Base-by-base conservation (phyloP, 495 filamentous ascomycete genomes). In the Podospora pseudoanserina region DNA sequence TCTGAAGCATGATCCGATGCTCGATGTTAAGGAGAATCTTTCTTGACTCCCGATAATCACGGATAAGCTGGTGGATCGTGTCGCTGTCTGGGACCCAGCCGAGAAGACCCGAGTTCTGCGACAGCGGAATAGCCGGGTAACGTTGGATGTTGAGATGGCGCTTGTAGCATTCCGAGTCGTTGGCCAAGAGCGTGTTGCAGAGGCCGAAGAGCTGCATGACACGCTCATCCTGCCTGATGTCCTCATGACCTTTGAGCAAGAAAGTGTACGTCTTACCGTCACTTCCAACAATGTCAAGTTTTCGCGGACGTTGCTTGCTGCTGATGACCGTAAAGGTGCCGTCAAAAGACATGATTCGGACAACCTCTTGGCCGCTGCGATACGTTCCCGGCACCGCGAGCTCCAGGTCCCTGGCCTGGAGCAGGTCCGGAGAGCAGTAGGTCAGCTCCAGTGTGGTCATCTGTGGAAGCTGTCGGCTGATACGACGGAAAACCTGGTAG, bases 81-180 rank as follows among this genome's bases (percentile, higher is more conserved):
- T 99, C 95, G 76, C 91, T 96, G 80, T 99, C 97, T 7, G 90
- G 94, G n/a, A 99, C 94, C 92, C 93, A 99, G 59, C 95, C 94
- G 16, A 97, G 80, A 0, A 98, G 84, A 81, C 95, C 95, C 54
- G 96, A 98, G 73, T 92, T 94, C 67, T 97, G 96, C 6, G 96
- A 98, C 60, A 99, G 82, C 0, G 95, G 95, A 72, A 97, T 97
- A 28, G 93, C 95, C 0, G 95, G 90, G 79, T 94, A 98, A 74
- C 91, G 87, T 71, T 97, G 93, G 68, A 99, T 97, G 66, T 92
- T 95, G 54, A 99, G 84, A 77, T 99, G 95, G 3, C 95, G 88
- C 80, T 98, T 98, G 82, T 96, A 96, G 72, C 89, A 96, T 77
- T 99, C 96, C 6, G 92, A 89, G 77, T 99, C 96, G 67, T 91